Conservation (phyloP, 352 stramenopile species). For the Phytopythium kandeliae region DNA sequence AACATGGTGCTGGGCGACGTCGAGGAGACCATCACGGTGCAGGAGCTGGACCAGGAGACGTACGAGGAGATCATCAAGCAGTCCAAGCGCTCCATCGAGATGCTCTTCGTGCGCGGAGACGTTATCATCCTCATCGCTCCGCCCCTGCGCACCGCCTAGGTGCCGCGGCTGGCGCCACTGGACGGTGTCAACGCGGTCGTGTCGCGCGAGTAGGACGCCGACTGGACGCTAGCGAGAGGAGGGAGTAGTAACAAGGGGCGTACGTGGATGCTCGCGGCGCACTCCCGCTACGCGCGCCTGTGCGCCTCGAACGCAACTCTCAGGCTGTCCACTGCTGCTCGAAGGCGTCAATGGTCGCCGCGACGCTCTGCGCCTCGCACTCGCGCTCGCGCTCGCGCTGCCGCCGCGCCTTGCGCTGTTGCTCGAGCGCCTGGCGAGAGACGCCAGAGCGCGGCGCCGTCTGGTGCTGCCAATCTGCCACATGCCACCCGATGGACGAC, state of each 20-base stretch:
- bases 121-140: conserved; percentile 97
- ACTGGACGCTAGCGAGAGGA: no score
- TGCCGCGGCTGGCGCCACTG: no score
- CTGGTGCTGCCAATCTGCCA: conserved; percentile 39
- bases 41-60: conserved; percentile 97
- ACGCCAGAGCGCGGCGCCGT: conserved; percentile 10
- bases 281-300: no score
- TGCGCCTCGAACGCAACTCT: not conserved
- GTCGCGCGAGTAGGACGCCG: no score
- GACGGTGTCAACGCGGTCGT: no score
- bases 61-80: conserved; percentile 97
- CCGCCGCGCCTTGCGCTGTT: conserved; percentile 12
- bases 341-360: conserved; percentile 32
- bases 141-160: conserved; percentile 89
- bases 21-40: conserved; percentile 97
- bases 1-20: conserved; percentile 99
- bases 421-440: conserved; percentile 3
- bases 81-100: conserved; percentile 94
- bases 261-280: no score
- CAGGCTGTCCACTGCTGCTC: conserved; percentile 20
- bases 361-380: conserved; percentile 10
- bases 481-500: conserved; percentile 25
- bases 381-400: conserved; percentile 4
- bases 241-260: no score
- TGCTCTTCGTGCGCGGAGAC: conserved; percentile 99